Conservation (phyloP, 176 grass and related monocot species). For the Lolium rigidum region DNA sequence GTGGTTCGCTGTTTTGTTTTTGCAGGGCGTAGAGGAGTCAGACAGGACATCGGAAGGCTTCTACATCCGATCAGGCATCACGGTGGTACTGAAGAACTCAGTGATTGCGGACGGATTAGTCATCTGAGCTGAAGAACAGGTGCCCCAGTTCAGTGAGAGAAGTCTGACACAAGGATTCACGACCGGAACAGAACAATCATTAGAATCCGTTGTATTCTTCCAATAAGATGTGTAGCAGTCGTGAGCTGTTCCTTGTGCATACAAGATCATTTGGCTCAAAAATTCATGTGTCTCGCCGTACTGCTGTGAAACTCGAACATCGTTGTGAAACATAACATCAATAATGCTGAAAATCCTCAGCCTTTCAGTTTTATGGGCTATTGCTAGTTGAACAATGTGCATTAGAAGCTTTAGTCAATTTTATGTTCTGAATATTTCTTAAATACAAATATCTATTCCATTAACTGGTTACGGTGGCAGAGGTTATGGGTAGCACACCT, state of each 20-base stretch:
- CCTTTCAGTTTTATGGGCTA: neutral
- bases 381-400: conserved; percentile 19
- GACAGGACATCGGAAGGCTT: conserved; percentile 86
- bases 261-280: conserved; percentile 14
- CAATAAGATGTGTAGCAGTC: conserved; percentile 41
- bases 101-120: conserved; percentile 70
- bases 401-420: neutral
- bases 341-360: neutral
- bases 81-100: conserved; percentile 82
- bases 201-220: conserved; percentile 34
- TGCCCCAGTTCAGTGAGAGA: conserved; percentile 11
- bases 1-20: conserved; percentile 26
- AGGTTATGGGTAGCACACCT: too few species aligned
- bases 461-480: too few species aligned
- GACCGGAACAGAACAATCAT: conserved; percentile 27
- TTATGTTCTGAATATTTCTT: neutral
- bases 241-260: conserved; percentile 21
- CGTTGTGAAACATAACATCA: neutral
- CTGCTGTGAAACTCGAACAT: conserved; percentile 1
- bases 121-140: conserved; percentile 49
- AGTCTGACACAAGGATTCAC: neutral
- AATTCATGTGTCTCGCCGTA: neutral
- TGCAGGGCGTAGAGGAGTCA: conserved; percentile 75
- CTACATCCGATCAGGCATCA: conserved; percentile 89
- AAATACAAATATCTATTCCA: too few species aligned